Evolutionary conservation across 2,329 filamentous ascomycete genomes (phyloP), one percentile per base, ranked within the genome.

Genomic region (Fusarium stilboides): DNA sequence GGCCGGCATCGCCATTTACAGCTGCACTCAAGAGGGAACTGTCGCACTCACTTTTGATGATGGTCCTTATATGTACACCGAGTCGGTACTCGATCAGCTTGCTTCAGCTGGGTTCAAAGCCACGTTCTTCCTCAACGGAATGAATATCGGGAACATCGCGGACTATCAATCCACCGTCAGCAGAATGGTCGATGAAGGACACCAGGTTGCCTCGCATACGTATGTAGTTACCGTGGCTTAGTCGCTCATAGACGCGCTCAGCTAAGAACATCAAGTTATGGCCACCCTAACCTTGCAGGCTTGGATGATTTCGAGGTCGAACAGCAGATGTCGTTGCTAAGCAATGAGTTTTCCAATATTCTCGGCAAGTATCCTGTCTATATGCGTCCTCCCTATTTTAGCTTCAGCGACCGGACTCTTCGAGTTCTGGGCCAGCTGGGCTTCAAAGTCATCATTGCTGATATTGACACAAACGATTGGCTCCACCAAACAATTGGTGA

Each of bases 401-500:
- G 62, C 46, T 65, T 65, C 45, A 65, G 24, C 8, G 39, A 45
- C 3, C 34, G 36, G 28, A 65, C 60, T 17, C 60, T 65, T 6
- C 40, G 8, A 15, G 44, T 65, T 1, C 19, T 65, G 1, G 60
- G 60, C 44, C 40, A 31, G 3, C 3, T 65, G 40, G 62, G 60
- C 34, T 65, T 43, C 22, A 65, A 65, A 45, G 60, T 65, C 19
- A 40, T 65, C 28, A 65, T 60, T n/a, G 62, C 62, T 65, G 62
- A 65, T 53, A 60, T 65, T 40, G 53, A 65, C 60, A 65, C 62
- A 45, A 17, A 65, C 31, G 62, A 65, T 28, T 65, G 62, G 62
- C 36, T 28, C 14, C 47, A 65, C 5, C 52, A 33, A 28, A 58
- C 62, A 9, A 49, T 20, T 13, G 60, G 62, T 8, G 62, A 46